These are phyloP conservation scores for Macrotyloma uniflorum DNA, from an alignment of 306 rosid species.

Conservation along the genomic window DNA sequence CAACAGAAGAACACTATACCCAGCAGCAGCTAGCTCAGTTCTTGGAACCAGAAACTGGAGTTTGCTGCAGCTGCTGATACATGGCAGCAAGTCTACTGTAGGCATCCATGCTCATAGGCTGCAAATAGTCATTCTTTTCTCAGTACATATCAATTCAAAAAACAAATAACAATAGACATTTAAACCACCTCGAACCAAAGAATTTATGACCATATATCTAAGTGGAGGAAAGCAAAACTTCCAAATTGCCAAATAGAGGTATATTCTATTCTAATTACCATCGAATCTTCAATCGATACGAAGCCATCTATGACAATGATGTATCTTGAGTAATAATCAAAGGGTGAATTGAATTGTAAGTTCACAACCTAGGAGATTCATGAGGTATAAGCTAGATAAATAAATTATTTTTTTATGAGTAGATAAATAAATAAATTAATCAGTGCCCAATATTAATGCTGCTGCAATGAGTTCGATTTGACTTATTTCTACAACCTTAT, in stretches of 20 bases:
- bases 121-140: constrained; percentile 26
- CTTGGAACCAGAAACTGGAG: constrained; percentile 62
- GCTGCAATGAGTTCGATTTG: constrained; percentile 24
- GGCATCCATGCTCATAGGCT: constrained; percentile 84
- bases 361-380: not conserved
- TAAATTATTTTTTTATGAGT: no score
- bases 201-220: not conserved
- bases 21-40: constrained; percentile 48
- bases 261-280: not conserved
- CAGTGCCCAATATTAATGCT: constrained; percentile 15
- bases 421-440: not conserved
- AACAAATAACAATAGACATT: not conserved
- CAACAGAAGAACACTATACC: not conserved
- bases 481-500: constrained; percentile 3
- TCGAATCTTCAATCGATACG: not conserved
- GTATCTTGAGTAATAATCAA: not conserved
- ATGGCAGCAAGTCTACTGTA: constrained; percentile 73
- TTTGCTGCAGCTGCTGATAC: constrained; percentile 82
- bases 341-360: not conserved
- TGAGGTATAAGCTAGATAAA: not conserved
- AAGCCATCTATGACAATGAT: not conserved
- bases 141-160: not conserved
- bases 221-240: not conserved
- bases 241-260: not conserved
- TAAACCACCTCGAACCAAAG: not conserved